Evolutionary conservation across 768 basidiomycete species (phyloP), one percentile per base, ranked within the genome.

Genomic region (Trametes cinnabarina): DNA sequence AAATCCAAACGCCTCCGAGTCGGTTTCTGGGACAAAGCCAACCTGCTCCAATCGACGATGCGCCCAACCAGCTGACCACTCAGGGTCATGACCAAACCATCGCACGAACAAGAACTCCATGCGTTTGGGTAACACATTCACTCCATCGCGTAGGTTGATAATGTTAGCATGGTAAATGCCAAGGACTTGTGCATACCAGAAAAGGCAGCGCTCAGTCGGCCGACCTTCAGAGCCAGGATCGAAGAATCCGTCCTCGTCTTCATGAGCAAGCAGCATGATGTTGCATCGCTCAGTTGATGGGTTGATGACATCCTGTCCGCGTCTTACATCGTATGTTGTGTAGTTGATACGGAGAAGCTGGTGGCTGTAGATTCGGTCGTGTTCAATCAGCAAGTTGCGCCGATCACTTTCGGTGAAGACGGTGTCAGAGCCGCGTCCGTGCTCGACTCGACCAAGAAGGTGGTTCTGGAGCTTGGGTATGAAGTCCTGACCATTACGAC

Each of bases 251-350:
- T 14, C 39, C 9, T 2, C 22, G 5, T 41, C 43, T 8, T 63
- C 58, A 5, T 53, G 49, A 1, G 64, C 34, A 0, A 63, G 55
- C 3, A 68, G 35, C 63, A 73, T 68, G 39, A 82, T 49, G 30
- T 78, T 65, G 19, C 32, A 32, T 0, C 68, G 35, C 14, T 76
- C 68, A 0, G 67, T 76, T 0, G 63, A 40, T 9, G 73, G 71
- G 47, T 79, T 78, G 51, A 82, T 63, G 0, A 69, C 58, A 52
- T 82, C 78, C 52, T 79, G 76, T 3, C 63, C 67, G 0, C 73
- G 65, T 23, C 73, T 69, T 17, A 74, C 41, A 58, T 80, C 75
- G 59, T 79, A 80, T 0, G 74, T 76, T 0, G 77, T 78, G 62
- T 74, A 77, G 57, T 76, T 73, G 49, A 78, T 43, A 0, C 68